These are phyloP conservation scores for Aspergillus indologenus DNA, from an alignment of 495 filamentous ascomycete species.

Conservation along the genomic window DNA sequence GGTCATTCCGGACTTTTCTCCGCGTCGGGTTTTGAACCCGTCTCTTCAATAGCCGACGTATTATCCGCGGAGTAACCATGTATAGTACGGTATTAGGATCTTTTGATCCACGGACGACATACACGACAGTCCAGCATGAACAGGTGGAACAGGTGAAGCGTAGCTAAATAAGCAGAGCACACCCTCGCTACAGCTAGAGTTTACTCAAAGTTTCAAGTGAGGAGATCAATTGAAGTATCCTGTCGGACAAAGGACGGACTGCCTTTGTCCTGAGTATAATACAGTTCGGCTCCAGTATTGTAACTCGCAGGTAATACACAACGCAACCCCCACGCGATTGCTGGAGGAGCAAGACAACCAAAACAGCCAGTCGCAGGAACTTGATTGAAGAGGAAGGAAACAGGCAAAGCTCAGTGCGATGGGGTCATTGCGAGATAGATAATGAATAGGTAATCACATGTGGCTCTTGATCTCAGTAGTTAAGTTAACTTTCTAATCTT, in stretches of 20 bases:
- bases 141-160: too few relatives aligned
- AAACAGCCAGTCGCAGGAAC: background rate
- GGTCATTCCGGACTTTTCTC: constrained; percentile 27
- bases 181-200: too few relatives aligned
- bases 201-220: too few relatives aligned
- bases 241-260: too few relatives aligned
- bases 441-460: background rate
- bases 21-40: constrained; percentile 34
- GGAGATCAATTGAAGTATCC: too few relatives aligned
- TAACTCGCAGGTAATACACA: background rate
- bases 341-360: background rate
- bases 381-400: background rate
- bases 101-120: too few relatives aligned
- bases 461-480: background rate
- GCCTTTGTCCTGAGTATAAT: too few relatives aligned
- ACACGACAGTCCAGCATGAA: too few relatives aligned
- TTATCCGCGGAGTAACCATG: background rate
- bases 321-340: background rate
- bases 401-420: background rate
- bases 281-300: background rate
- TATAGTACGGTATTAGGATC: too few relatives aligned
- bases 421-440: background rate
- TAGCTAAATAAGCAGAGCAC: too few relatives aligned
- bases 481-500: background rate
- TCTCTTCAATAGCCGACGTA: constrained; percentile 33